Evolutionary conservation across 2,329 filamentous ascomycete species (phyloP).

Genomic region (Scedosporium apiospermum): DNA sequence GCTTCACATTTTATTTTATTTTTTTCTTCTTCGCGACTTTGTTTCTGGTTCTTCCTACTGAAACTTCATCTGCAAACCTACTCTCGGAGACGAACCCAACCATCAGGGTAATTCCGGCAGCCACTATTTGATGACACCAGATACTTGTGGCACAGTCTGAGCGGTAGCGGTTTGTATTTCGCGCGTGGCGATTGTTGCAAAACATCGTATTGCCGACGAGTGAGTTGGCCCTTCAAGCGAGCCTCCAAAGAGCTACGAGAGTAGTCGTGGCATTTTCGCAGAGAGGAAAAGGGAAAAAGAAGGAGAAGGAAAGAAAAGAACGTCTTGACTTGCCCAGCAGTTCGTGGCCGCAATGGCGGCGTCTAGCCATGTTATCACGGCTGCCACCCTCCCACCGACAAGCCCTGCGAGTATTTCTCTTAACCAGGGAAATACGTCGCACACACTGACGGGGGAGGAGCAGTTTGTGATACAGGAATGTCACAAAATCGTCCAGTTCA

Average conservation of each 20-base stretch:
- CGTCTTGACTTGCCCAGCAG: neutral
- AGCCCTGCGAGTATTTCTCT: neutral
- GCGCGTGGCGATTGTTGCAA: neutral
- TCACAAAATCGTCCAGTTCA: constrained; percentile 70
- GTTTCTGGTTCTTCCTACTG: neutral
- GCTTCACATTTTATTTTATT: neutral
- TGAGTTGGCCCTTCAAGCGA: neutral
- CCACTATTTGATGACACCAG: neutral
- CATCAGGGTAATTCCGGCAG: neutral
- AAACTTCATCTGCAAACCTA: neutral
- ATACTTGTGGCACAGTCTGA: neutral
- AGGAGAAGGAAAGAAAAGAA: too few species aligned
- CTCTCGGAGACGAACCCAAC: neutral
- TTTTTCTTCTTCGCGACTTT: neutral
- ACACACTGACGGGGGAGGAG: constrained; percentile 4
- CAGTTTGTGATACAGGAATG: constrained; percentile 38
- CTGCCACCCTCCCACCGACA: neutral
- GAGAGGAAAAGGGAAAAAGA: too few species aligned
- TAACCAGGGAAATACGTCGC: neutral
- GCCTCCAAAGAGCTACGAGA: neutral
- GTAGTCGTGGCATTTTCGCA: neutral
- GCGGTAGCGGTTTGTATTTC: neutral
- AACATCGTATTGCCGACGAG: neutral
- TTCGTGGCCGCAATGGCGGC: constrained; percentile 1
- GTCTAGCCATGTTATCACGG: neutral